These are phyloP conservation scores for Lipomyces oligophaga DNA, from an alignment of 805 yeast genomes.

Conservation along the genomic window DNA sequence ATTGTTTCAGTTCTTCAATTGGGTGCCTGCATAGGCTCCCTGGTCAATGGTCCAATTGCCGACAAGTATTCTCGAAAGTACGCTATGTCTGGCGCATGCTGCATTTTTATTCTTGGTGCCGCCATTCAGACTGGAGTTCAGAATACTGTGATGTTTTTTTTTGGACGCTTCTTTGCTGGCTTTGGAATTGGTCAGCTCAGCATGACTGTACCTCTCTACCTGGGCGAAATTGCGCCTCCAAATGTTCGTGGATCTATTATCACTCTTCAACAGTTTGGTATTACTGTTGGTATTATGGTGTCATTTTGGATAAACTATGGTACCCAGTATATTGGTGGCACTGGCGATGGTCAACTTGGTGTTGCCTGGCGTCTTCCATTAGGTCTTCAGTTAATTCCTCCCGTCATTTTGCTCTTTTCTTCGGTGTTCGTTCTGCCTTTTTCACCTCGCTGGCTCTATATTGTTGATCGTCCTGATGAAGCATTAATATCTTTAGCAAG, in stretches of 20 bases:
- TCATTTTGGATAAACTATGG: conserved; percentile 41
- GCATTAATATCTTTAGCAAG: conserved; percentile 47
- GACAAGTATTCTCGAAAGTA: conserved; percentile 26
- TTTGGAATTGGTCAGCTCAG: conserved; percentile 53
- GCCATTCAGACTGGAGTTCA: conserved; percentile 23
- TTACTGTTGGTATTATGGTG: conserved; percentile 36
- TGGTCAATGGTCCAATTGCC: conserved; percentile 23
- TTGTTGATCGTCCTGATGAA: conserved; percentile 51
- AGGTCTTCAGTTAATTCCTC: conserved; percentile 50
- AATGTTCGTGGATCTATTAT: conserved; percentile 32
- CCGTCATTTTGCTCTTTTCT: conserved; percentile 43
- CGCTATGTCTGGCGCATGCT: conserved; percentile 22
- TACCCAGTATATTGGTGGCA: conserved; percentile 44
- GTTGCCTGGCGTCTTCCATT: conserved; percentile 46
- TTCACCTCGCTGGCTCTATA: conserved; percentile 69
- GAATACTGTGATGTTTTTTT: conserved; percentile 36
- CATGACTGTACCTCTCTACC: conserved; percentile 44
- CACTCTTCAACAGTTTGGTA: conserved; percentile 33
- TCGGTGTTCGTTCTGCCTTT: conserved; percentile 43
- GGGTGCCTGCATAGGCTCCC: conserved; percentile 28
- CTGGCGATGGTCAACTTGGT: conserved; percentile 33
- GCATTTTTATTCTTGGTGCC: conserved; percentile 21
- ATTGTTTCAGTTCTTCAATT: conserved; percentile 26
- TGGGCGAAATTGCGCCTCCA: conserved; percentile 33
- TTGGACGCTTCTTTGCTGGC: conserved; percentile 54